Conservation (phyloP, 2,329 filamentous ascomycete species). For the Epichloe gansuensis region DNA sequence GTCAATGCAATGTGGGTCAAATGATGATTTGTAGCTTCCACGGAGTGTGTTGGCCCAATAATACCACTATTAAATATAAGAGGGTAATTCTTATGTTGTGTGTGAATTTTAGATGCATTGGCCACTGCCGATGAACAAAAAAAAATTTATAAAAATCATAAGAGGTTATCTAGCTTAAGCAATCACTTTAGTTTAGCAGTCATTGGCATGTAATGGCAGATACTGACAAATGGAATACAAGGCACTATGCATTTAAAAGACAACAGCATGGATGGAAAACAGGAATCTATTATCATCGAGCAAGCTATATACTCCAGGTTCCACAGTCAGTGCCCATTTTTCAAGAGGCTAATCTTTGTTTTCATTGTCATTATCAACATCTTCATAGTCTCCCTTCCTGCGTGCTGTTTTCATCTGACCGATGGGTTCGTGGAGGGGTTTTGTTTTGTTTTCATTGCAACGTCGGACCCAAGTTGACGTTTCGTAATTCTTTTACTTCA, state of each 20-base stretch:
- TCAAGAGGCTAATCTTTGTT: background rate
- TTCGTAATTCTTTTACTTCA: background rate
- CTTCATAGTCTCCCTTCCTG: background rate
- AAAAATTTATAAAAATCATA: too few species aligned
- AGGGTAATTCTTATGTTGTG: too few species aligned
- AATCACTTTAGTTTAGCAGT: too few species aligned
- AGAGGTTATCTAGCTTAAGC: too few species aligned
- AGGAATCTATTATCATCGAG: slow-evolving; percentile 4
- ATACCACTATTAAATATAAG: too few species aligned
- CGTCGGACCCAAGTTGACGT: background rate
- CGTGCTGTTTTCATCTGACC: background rate
- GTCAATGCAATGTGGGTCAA: too few species aligned
- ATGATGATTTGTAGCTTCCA: too few species aligned
- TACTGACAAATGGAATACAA: background rate
- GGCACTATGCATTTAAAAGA: background rate
- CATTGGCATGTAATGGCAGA: too few species aligned
- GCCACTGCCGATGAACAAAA: too few species aligned
- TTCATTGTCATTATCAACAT: slow-evolving; percentile 1
- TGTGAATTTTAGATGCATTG: too few species aligned
- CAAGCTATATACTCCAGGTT: background rate
- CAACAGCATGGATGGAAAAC: background rate
- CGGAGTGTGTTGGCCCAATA: too few species aligned
- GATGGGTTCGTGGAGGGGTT: background rate
- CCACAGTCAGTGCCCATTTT: background rate
- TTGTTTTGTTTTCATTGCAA: background rate